Base-by-base conservation (phyloP, 768 basidiomycete species). In the Hemileccinum rubropunctum region DNA sequence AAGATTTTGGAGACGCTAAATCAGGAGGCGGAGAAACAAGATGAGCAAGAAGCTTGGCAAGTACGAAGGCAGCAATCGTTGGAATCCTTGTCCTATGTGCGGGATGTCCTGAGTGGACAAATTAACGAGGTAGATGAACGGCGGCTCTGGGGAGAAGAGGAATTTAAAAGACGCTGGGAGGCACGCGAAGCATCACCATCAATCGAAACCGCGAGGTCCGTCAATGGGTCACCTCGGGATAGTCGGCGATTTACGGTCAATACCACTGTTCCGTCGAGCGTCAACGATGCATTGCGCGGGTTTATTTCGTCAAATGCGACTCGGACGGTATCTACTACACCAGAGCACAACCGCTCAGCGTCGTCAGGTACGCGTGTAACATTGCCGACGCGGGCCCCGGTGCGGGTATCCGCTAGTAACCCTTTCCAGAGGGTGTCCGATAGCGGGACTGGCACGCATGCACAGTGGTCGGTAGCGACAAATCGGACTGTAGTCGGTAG, bases 1-100 rank as follows among this genome's bases (percentile, higher is more conserved):
- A 88, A 88, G 86, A 81, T 88, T 37, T 79, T 91, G 18, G 86
- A 88, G 58, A 73, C 80, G 2, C 73, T 93, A 4, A 65, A 86
- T 20, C 80, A 79, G 54, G 82, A 84, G 53, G 69, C 65, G 43
- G 71, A 71, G 12, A 58, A 70, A 47, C 48, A 54, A 20, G 44
- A 30, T 11, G 75, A 77, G 37, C 60, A 67, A 21, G 71, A 70
- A 54, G 67, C 70, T 48, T 57, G 75, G 56, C 77, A 74, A 58
- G 70, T 71, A 33, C 64, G 65, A 53, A 76, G 71, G 50, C 69
- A 68, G 18, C 86, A 90, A 63, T 86, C 91, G 0, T 63, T 93
- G 42, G 87, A 90, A 59, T 83, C 84, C 11, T 71, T 93, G 34
- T 75, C 86, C 11, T 88, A 91, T 67, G 83, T 91, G 49, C 76